Conservation (phyloP, 805 yeast species). For the Candida patagonica region DNA sequence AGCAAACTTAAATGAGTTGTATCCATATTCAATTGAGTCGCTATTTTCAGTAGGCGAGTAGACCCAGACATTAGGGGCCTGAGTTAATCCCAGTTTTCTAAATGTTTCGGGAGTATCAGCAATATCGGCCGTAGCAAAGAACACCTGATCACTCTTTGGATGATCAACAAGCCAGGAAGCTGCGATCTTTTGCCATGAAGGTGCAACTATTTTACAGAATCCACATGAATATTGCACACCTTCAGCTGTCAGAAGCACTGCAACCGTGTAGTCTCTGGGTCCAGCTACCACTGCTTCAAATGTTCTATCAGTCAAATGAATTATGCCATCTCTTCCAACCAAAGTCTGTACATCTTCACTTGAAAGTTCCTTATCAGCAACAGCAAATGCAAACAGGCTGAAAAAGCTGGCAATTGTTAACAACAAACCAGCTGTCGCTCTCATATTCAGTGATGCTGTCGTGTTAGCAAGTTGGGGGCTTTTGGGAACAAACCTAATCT, state of each 20-base stretch:
- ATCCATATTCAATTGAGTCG: constrained; percentile 18
- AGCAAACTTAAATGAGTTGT: constrained; percentile 21
- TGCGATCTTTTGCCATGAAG: constrained; percentile 54
- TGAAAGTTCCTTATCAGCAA: neutral
- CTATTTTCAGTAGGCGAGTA: constrained; percentile 43
- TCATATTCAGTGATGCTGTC: too few relatives aligned
- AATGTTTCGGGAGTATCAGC: constrained; percentile 45
- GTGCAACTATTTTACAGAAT: constrained; percentile 61
- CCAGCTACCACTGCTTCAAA: constrained; percentile 49
- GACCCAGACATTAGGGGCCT: constrained; percentile 69
- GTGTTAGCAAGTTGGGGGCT: too few relatives aligned
- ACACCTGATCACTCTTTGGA: constrained; percentile 44
- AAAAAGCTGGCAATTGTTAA: too few relatives aligned
- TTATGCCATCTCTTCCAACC: constrained; percentile 23
- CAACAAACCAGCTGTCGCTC: too few relatives aligned
- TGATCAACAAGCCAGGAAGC: constrained; percentile 52
- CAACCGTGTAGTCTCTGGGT: constrained; percentile 59
- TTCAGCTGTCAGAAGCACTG: constrained; percentile 63
- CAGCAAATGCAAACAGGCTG: neutral
- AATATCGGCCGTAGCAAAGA: constrained; percentile 71
- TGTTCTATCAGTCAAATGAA: constrained; percentile 51
- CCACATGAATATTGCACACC: constrained; percentile 66
- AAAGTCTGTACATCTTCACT: neutral
- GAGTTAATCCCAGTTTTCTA: constrained; percentile 45
- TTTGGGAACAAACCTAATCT: too few relatives aligned